These are phyloP conservation scores for Xylaria castorea DNA, from an alignment of 495 filamentous ascomycete species.

Conservation along the genomic window DNA sequence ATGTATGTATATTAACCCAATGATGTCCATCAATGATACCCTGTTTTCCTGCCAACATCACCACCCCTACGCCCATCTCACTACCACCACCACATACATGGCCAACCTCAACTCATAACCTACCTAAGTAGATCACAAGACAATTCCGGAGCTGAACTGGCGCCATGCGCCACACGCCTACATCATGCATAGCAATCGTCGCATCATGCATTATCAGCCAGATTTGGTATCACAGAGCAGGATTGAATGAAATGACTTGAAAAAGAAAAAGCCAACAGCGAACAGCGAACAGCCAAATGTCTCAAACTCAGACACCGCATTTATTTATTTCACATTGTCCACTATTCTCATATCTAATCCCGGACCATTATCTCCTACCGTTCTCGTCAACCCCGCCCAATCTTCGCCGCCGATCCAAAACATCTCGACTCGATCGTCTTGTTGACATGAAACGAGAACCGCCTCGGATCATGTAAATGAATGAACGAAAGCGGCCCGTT, in stretches of 20 bases:
- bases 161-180: slow-evolving; percentile 1
- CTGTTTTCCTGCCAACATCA: slow-evolving; percentile 2
- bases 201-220: slow-evolving; percentile 8
- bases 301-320: background rate
- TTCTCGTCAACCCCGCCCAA: background rate
- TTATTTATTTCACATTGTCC: background rate
- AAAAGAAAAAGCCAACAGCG: background rate
- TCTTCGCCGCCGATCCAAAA: background rate
- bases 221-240: background rate
- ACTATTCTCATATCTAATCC: background rate
- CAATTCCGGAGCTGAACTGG: slow-evolving; percentile 4
- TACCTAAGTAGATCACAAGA: slow-evolving; percentile 5
- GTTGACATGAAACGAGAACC: background rate
- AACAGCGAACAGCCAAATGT: slow-evolving; percentile 11
- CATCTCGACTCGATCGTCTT: background rate
- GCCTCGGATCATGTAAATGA: background rate
- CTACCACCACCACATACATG: too few species aligned
- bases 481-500: slow-evolving; percentile 1
- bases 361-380: background rate
- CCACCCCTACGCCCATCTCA: background rate
- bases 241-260: background rate
- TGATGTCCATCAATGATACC: background rate
- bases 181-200: slow-evolving; percentile 6
- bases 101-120: too few species aligned
- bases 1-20: background rate